Evolutionary conservation across 768 basidiomycete species (phyloP).

Genomic region (Boletus rubescentipes): DNA sequence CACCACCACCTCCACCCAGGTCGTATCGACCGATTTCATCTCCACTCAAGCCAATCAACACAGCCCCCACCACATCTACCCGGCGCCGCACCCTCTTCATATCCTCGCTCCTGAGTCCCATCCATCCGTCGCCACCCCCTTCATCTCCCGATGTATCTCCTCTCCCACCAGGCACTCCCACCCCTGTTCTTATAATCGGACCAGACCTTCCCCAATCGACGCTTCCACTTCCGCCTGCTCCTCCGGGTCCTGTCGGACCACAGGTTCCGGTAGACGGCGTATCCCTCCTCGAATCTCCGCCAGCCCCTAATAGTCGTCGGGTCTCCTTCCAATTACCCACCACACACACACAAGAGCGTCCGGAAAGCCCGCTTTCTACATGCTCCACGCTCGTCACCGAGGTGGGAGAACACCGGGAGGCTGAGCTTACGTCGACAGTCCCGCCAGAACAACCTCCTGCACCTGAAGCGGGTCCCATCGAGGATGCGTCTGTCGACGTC

Average conservation of each 20-base stretch:
- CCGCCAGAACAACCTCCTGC: not conserved
- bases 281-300: not conserved
- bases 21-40: not conserved
- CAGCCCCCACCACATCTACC: not conserved
- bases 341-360: not conserved
- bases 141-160: not conserved
- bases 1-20: not conserved
- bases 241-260: not conserved
- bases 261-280: not conserved
- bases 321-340: constrained; percentile 10
- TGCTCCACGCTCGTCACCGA: constrained; percentile 17
- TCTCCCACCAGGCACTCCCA: too few relatives aligned
- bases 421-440: not conserved
- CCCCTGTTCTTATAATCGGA: constrained; percentile 1
- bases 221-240: not conserved
- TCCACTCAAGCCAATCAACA: not conserved
- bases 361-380: constrained; percentile 2
- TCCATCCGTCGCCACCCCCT: not conserved
- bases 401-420: not conserved
- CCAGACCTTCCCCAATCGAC: not conserved
- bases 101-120: not conserved
- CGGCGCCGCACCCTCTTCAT: not conserved
- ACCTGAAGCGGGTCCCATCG: not conserved
- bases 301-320: not conserved
- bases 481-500: not conserved